Evolutionary conservation across 108 stramenopile genomes (phyloP).

Genomic region (Aurantiochytrium sp.): DNA sequence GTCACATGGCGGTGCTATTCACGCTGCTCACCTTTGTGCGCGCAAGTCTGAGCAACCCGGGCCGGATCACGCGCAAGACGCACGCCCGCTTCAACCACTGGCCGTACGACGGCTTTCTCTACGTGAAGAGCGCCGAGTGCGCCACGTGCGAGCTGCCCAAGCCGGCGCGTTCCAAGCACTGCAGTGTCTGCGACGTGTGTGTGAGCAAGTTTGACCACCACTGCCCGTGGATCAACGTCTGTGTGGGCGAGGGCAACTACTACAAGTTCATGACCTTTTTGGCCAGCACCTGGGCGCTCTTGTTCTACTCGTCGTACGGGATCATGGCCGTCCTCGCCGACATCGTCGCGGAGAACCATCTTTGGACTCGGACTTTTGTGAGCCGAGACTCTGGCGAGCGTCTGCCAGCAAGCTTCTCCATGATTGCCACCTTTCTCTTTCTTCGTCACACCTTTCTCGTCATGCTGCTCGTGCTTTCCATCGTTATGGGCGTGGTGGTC

Average conservation of each 20-base stretch:
- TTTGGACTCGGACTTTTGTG: slow-evolving; percentile 31
- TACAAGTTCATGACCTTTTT: slow-evolving; percentile 35
- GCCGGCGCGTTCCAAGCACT: slow-evolving; percentile 53
- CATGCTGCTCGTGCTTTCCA: slow-evolving; percentile 41
- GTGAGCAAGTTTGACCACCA: slow-evolving; percentile 47
- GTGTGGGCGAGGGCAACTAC: slow-evolving; percentile 55
- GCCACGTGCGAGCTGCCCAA: slow-evolving; percentile 51
- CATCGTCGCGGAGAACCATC: not conserved
- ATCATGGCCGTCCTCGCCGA: not conserved
- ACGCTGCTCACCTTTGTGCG: not conserved
- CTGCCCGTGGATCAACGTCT: slow-evolving; percentile 50
- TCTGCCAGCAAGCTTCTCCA: not conserved
- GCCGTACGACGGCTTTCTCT: slow-evolving; percentile 18
- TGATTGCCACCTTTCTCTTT: not conserved
- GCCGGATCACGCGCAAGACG: not conserved
- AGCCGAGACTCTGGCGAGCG: not conserved
- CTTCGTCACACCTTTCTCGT: not conserved
- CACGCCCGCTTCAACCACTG: not conserved
- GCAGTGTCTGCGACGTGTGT: slow-evolving; percentile 51
- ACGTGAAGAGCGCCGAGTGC: slow-evolving; percentile 32
- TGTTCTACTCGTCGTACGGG: slow-evolving; percentile 12
- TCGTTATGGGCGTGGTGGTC: slow-evolving; percentile 44
- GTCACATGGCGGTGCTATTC: not conserved
- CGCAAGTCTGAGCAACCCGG: not conserved
- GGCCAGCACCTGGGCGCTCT: not conserved